These are phyloP conservation scores for Ramalina intermedia DNA, from an alignment of 495 filamentous ascomycete species.

Conservation along the genomic window DNA sequence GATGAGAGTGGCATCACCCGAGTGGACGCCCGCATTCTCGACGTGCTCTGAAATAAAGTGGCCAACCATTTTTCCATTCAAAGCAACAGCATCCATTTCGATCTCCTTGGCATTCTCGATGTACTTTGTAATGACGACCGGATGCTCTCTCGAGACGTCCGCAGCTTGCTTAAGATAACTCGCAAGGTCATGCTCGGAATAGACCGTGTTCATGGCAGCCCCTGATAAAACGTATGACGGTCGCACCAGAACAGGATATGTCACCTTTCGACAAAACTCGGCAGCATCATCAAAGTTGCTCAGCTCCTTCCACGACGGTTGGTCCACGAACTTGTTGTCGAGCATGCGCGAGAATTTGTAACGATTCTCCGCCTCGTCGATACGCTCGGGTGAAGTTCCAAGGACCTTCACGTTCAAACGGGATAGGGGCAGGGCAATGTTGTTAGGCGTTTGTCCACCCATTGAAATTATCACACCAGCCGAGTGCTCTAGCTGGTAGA, in stretches of 20 bases:
- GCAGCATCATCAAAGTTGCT: conserved; percentile 80
- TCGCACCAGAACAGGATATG: conserved; percentile 86
- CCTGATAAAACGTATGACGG: conserved; percentile 97
- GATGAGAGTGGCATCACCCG: conserved; percentile 89
- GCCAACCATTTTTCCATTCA: conserved; percentile 71
- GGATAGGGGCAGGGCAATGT: conserved; percentile 82
- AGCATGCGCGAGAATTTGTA: conserved; percentile 98
- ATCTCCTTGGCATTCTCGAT: conserved; percentile 97
- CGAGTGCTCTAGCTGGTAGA: conserved; percentile 80
- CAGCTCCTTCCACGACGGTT: conserved; percentile 94
- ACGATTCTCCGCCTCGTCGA: conserved; percentile 91
- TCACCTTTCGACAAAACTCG: conserved; percentile 73
- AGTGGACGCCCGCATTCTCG: conserved; percentile 95
- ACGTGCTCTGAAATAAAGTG: conserved; percentile 96
- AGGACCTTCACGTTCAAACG: conserved; percentile 83
- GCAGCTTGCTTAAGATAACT: conserved; percentile 81
- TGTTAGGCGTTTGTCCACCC: conserved; percentile 97
- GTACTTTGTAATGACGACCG: conserved; percentile 98
- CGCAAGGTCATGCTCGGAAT: conserved; percentile 77
- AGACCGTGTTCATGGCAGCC: conserved; percentile 98
- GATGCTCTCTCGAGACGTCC: conserved; percentile 89
- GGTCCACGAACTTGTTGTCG: conserved; percentile 86
- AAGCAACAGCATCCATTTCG: conserved; percentile 89
- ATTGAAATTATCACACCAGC: conserved; percentile 92
- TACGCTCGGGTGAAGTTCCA: conserved; percentile 97